Evolutionary conservation across 495 filamentous ascomycete species (phyloP).

Genomic region (Lophiotrema nucula): DNA sequence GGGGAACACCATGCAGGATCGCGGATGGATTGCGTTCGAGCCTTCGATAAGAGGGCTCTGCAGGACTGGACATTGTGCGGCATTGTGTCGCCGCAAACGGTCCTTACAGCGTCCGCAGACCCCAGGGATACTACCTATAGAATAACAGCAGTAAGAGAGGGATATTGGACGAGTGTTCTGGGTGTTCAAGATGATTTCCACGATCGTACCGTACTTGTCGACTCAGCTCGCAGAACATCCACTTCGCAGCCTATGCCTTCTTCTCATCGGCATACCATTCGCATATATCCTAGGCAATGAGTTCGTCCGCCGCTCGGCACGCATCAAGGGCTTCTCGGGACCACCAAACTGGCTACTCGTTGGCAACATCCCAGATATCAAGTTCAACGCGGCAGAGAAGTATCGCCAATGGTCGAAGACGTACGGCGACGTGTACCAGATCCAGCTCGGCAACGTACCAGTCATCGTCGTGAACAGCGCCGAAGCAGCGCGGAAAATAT

Average conservation of each 20-base stretch:
- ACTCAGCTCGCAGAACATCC: conserved; percentile 4
- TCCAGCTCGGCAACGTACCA: conserved; percentile 60
- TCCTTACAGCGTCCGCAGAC: too few species aligned
- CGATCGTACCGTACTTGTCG: conserved; percentile 15
- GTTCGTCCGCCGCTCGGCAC: conserved; percentile 7
- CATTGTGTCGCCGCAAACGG: too few species aligned
- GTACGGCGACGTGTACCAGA: conserved; percentile 63
- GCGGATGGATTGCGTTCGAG: too few species aligned
- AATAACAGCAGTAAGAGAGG: too few species aligned
- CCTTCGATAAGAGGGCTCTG: too few species aligned
- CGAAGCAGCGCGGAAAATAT: conserved; percentile 55
- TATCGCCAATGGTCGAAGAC: conserved; percentile 59
- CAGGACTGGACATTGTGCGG: too few species aligned
- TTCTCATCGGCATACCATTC: conserved; percentile 15
- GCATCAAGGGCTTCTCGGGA: conserved; percentile 45
- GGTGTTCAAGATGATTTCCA: conserved; percentile 33
- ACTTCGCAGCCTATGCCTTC: conserved; percentile 6
- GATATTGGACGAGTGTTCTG: too few species aligned
- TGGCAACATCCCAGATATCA: conserved; percentile 62
- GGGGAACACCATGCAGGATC: too few species aligned
- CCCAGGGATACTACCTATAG: too few species aligned
- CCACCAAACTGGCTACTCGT: conserved; percentile 59
- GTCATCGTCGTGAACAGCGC: conserved; percentile 62
- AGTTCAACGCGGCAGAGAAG: conserved; percentile 58
- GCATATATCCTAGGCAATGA: conserved; percentile 26